phyloP scores from a whole-genome alignment of 108 stramenopile species.

The Cyclostephanos tholiformis region DNA sequence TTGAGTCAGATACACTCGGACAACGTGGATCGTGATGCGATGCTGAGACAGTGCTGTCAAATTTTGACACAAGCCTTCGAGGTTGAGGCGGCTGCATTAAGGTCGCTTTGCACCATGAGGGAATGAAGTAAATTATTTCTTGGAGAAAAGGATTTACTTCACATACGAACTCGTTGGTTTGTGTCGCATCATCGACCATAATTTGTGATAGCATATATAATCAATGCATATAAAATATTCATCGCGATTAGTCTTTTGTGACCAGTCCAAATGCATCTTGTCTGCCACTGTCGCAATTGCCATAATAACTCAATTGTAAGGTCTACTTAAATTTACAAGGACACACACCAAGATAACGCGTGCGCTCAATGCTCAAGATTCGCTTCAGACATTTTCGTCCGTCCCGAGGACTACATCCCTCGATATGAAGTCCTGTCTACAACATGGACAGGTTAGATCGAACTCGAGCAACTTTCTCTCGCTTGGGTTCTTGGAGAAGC shows the following conservation, averaged over 20 bases:
- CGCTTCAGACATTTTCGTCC: slow-evolving; percentile 5
- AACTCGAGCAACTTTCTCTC: slow-evolving; percentile 42
- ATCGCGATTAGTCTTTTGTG: too few species aligned
- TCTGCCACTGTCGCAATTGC: too few species aligned
- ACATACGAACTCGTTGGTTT: neutral
- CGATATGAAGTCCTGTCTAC: slow-evolving; percentile 58
- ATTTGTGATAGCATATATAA: too few species aligned
- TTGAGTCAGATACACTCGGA: neutral
- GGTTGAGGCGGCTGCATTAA: neutral
- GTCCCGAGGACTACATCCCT: neutral
- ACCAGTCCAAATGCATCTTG: too few species aligned
- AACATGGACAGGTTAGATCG: slow-evolving; percentile 67
- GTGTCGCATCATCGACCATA: too few species aligned
- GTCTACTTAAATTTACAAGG: too few species aligned
- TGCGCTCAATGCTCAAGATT: too few species aligned
- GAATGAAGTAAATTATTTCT: neutral
- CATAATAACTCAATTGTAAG: too few species aligned
- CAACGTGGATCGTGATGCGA: too few species aligned
- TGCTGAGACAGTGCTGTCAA: neutral
- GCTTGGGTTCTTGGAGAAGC: slow-evolving; percentile 24
- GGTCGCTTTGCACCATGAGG: neutral
- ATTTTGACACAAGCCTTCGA: slow-evolving; percentile 1
- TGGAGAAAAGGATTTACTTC: slow-evolving; percentile 6
- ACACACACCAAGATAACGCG: too few species aligned
- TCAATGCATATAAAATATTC: too few species aligned